Evolutionary conservation across 257 asterid species (phyloP), one percentile per base, ranked within the genome.

Genomic region (Solanum ossicruentum): DNA sequence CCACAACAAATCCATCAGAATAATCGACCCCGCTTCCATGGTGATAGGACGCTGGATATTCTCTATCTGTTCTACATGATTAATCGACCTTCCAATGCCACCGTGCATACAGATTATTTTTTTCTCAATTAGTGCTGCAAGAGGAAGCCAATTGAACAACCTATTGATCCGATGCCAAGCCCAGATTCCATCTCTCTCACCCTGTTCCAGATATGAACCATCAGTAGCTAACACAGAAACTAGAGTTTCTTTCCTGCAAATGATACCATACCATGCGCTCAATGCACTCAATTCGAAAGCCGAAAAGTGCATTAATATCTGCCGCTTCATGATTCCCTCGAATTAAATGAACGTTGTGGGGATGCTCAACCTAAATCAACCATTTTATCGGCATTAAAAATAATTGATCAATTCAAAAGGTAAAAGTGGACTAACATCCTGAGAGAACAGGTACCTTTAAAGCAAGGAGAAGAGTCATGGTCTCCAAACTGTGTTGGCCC

Each of bases 281-380:
- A 71, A 97, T 97, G 92, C 99, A 97, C 94, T 97, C 99, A 51
- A 96, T 96, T 85, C 99, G 93, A 87, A 96, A 96, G 77, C 99
- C 99, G 85, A 96, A 96, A 86, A 95, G 97, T 36, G 99, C 99
- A 92, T 96, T 96, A 85, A 96, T 95, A 93, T 96, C 99, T 61
- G 99, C 99, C 86, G 99, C 99, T 93, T 96, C 99, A 90, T 96
- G 99, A 89, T 96, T 96, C 57, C 99, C 99, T 82, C 98, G 99
- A 86, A 97, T 97, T 85, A 97, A 89, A 89, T 97, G 99, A 84
- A 97, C 87, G 90, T 94, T 98, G 85, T 87, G 90, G 70, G 98
- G 92, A 92, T 95, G 91, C 88, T 97, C 98, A 69, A 92, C 98
- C 99, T 97, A 88, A 86, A 88, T 45, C 21, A 89, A 61, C 83